Percentiles rank a stretch among this genome's conserved stretches.
Evolutionary conservation across 2,329 filamentous ascomycete species (phyloP).

Genomic region (Esteya vermicola): DNA sequence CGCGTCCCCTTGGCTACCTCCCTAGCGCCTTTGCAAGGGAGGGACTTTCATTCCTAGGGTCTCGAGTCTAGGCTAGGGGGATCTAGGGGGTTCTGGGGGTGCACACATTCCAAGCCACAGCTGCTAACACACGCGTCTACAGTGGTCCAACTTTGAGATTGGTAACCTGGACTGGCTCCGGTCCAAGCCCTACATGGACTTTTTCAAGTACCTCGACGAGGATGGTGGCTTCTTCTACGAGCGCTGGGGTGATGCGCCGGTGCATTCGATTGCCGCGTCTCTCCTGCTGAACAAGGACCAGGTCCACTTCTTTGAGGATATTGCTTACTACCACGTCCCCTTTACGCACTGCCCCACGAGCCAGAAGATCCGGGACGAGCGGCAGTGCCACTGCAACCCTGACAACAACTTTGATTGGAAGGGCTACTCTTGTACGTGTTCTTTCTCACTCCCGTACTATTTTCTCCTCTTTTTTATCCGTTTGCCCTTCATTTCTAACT

Average conservation of each 20-base stretch:
- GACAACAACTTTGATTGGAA: conserved; percentile 99
- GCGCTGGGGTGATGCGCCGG: conserved; percentile 92
- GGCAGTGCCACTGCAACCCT: conserved; percentile 90
- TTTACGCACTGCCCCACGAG: conserved; percentile 96
- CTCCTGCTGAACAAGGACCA: conserved; percentile 84
- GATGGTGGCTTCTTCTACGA: conserved; percentile 99
- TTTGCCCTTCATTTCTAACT: neutral
- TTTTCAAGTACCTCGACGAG: conserved; percentile 73
- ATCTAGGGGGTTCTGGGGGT: no score
- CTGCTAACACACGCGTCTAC: conserved; percentile 14
- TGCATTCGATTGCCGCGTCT: conserved; percentile 90
- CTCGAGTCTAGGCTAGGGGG: no score
- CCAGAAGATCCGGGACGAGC: conserved; percentile 67
- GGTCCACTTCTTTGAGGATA: conserved; percentile 98
- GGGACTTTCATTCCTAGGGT: no score
- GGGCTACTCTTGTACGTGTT: conserved; percentile 88
- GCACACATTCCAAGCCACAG: no score
- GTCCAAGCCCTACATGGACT: conserved; percentile 78
- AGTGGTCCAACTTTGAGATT: conserved; percentile 99
- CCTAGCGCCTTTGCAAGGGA: no score
- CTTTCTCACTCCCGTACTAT: neutral
- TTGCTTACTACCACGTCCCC: conserved; percentile 93
- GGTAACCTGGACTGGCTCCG: conserved; percentile 89
- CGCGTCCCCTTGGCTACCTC: no score
- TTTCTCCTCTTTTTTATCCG: neutral